Evolutionary conservation across 2,329 filamentous ascomycete genomes (phyloP).

Genomic region (Clonostachys sp.): DNA sequence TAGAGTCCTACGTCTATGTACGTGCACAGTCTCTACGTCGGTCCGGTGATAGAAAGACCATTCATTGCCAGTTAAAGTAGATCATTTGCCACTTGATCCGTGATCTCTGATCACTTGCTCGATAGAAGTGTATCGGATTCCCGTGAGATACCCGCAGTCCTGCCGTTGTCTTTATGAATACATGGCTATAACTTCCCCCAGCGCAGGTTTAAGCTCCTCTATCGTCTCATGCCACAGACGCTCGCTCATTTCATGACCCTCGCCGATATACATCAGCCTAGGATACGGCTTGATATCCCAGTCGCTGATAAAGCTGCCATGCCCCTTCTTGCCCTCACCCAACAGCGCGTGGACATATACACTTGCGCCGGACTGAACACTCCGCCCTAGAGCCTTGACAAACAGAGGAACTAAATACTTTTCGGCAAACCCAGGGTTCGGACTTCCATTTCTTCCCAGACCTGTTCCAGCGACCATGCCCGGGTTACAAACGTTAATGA

Average conservation of each 20-base stretch:
- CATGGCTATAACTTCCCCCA: too few relatives aligned
- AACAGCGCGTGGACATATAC: constrained; percentile 40
- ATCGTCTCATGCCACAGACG: constrained; percentile 1
- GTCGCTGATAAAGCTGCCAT: constrained; percentile 44
- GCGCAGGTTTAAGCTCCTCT: background rate
- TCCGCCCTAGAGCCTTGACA: constrained; percentile 4
- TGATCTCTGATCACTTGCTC: too few relatives aligned
- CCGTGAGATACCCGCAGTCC: too few relatives aligned
- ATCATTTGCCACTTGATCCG: too few relatives aligned
- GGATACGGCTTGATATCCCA: constrained; percentile 37
- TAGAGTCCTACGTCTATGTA: too few relatives aligned
- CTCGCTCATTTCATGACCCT: background rate
- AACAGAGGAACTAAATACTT: background rate
- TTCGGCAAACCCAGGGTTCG: background rate
- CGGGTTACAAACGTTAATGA: constrained; percentile 27
- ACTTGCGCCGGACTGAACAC: constrained; percentile 31
- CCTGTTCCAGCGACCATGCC: constrained; percentile 17
- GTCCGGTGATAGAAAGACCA: too few relatives aligned
- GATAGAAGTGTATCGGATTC: too few relatives aligned
- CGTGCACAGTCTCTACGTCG: too few relatives aligned
- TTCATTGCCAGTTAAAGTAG: too few relatives aligned
- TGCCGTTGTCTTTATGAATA: too few relatives aligned
- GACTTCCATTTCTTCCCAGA: constrained; percentile 7
- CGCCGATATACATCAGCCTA: background rate
- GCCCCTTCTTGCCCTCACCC: constrained; percentile 39